Conservation (phyloP, 495 filamentous ascomycete species). For the Cetradonia linearis region DNA sequence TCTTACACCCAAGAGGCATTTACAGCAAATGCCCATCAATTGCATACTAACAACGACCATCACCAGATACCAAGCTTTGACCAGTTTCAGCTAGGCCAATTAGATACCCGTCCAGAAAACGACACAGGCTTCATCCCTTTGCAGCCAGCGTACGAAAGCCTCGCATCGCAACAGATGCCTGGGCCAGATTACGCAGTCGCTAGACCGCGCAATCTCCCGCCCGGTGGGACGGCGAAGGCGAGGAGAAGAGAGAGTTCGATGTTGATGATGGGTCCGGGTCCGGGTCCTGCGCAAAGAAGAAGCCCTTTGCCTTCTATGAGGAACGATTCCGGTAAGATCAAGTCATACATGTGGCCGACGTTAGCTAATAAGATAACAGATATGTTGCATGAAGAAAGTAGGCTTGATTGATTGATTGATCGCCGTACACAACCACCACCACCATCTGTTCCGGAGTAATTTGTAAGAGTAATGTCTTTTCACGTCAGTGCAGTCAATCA, state of each 20-base stretch:
- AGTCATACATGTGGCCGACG: not conserved
- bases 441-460: slow-evolving; percentile 9
- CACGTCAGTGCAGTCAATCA: not conserved
- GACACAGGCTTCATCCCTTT: slow-evolving; percentile 55
- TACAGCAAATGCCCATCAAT: slow-evolving; percentile 23
- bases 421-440: not conserved
- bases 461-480: slow-evolving; percentile 19
- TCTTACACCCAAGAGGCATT: slow-evolving; percentile 55
- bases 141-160: slow-evolving; percentile 48
- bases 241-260: slow-evolving; percentile 51
- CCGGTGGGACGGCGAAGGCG: slow-evolving; percentile 36
- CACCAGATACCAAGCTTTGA: slow-evolving; percentile 20
- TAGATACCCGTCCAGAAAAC: slow-evolving; percentile 28
- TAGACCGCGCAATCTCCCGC: slow-evolving; percentile 35
- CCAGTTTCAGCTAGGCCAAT: slow-evolving; percentile 22
- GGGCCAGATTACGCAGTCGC: slow-evolving; percentile 32
- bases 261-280: slow-evolving; percentile 41
- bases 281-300: slow-evolving; percentile 31
- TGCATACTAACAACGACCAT: not conserved
- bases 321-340: slow-evolving; percentile 13
- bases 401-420: slow-evolving; percentile 7
- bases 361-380: not conserved
- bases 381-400: slow-evolving; percentile 10
- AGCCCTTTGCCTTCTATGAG: slow-evolving; percentile 23
- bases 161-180: slow-evolving; percentile 19